A percentile compares a stretch with the other conserved stretches of the same genome.
Conservation (phyloP, 495 filamentous ascomycete species). For the Aspergillus sclerotiicarbonarius region DNA sequence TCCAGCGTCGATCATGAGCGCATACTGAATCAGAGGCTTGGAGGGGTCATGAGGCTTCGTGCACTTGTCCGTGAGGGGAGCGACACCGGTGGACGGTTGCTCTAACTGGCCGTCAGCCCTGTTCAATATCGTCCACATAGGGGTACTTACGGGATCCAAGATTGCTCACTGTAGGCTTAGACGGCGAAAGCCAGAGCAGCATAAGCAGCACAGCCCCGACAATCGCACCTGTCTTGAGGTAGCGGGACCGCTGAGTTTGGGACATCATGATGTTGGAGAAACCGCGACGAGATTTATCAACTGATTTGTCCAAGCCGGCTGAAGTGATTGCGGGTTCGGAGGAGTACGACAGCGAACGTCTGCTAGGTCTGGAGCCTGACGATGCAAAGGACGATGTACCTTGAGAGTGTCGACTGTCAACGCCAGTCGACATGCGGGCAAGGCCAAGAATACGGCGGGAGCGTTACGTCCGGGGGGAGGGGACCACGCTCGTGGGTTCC, state of each 20-base stretch:
- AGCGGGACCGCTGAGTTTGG: slow-evolving; percentile 72
- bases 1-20: slow-evolving; percentile 96
- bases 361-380: slow-evolving; percentile 25
- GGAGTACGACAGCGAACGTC: slow-evolving; percentile 35
- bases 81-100: slow-evolving; percentile 23
- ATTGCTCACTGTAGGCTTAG: slow-evolving; percentile 34
- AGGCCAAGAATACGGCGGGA: slow-evolving; percentile 13
- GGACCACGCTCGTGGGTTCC: slow-evolving; percentile 9
- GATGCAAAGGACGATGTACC: slow-evolving; percentile 18
- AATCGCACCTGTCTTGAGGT: slow-evolving; percentile 78
- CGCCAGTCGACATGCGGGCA: slow-evolving; percentile 52
- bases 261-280: slow-evolving; percentile 50
- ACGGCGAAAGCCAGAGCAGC: slow-evolving; percentile 71
- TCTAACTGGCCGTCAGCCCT: slow-evolving; percentile 17
- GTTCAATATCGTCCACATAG: neutral
- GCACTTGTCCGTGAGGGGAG: slow-evolving; percentile 56
- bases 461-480: slow-evolving; percentile 16
- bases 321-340: slow-evolving; percentile 18
- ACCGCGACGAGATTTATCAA: slow-evolving; percentile 18
- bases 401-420: slow-evolving; percentile 32
- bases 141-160: slow-evolving; percentile 39
- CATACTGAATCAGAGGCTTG: slow-evolving; percentile 95
- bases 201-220: slow-evolving; percentile 71
- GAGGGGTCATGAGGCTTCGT: slow-evolving; percentile 73
- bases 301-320: slow-evolving; percentile 10